phyloP scores from a whole-genome alignment of 306 rosid genomes.

The Betula pendula region DNA sequence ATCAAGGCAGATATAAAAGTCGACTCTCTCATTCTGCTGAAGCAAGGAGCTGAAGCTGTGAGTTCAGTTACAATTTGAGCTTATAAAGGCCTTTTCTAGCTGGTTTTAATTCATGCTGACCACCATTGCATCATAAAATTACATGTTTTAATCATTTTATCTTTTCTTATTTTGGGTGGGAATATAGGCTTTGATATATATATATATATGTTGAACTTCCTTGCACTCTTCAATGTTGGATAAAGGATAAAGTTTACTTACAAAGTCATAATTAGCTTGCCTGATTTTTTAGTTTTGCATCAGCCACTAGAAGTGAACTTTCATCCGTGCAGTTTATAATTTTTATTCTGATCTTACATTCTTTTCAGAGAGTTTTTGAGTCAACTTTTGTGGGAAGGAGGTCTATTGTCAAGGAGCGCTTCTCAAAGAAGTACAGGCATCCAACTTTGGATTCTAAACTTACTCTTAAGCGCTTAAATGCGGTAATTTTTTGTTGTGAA shows the following conservation, averaged over 20 bases:
- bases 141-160: neutral
- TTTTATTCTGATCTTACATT: constrained; percentile 14
- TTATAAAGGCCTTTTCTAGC: neutral
- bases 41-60: constrained; percentile 74
- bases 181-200: neutral
- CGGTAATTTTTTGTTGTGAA: constrained; percentile 37
- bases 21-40: constrained; percentile 41
- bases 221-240: neutral
- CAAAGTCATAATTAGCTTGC: neutral
- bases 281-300: neutral
- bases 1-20: constrained; percentile 18
- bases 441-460: constrained; percentile 87
- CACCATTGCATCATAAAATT: constrained; percentile 3
- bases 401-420: constrained; percentile 78
- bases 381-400: constrained; percentile 75
- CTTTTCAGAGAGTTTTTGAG: constrained; percentile 74
- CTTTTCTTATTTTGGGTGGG: neutral
- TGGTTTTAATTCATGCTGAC: neutral
- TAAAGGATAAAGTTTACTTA: neutral
- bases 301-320: neutral
- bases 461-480: constrained; percentile 77
- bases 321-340: constrained; percentile 4
- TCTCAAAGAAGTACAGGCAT: constrained; percentile 90
- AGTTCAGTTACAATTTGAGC: constrained; percentile 28
- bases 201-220: neutral